These are phyloP conservation scores for Coniochaeta sp. DNA, from an alignment of 2,329 filamentous ascomycete genomes.

Conservation along the genomic window DNA sequence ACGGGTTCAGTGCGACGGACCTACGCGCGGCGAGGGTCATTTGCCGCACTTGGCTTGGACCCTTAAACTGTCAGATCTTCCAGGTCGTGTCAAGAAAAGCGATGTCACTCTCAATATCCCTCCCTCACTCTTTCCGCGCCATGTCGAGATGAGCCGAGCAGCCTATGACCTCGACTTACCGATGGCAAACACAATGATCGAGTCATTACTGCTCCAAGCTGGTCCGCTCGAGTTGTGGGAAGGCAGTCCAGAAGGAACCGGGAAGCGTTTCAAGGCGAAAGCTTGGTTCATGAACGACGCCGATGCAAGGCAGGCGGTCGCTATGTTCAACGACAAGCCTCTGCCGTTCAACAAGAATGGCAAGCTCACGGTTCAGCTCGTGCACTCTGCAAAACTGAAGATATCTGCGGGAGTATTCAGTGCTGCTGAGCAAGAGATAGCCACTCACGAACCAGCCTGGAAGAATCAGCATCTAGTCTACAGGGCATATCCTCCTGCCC, in stretches of 20 bases:
- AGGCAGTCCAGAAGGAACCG: slow-evolving; percentile 12
- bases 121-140: not conserved
- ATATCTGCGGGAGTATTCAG: slow-evolving; percentile 24
- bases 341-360: slow-evolving; percentile 21
- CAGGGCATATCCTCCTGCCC: not conserved
- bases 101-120: slow-evolving; percentile 14
- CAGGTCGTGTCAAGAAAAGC: slow-evolving; percentile 6
- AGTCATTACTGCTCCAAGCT: slow-evolving; percentile 20
- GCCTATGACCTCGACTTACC: slow-evolving; percentile 12
- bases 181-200: slow-evolving; percentile 17
- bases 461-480: not conserved
- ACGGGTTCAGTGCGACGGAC: slow-evolving; percentile 7
- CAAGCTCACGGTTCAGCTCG: slow-evolving; percentile 27
- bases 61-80: slow-evolving; percentile 17
- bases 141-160: slow-evolving; percentile 11
- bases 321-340: slow-evolving; percentile 19
- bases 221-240: slow-evolving; percentile 28
- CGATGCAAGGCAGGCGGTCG: slow-evolving; percentile 25
- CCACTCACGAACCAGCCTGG: not conserved
- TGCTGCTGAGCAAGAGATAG: slow-evolving; percentile 25
- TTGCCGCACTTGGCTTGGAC: slow-evolving; percentile 12
- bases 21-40: not conserved
- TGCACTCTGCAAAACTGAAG: slow-evolving; percentile 16
- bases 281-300: slow-evolving; percentile 25
- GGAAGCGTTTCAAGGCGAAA: slow-evolving; percentile 28